Evolutionary conservation across 2,329 filamentous ascomycete genomes (phyloP).

Genomic region (Anthostomella pinea): DNA sequence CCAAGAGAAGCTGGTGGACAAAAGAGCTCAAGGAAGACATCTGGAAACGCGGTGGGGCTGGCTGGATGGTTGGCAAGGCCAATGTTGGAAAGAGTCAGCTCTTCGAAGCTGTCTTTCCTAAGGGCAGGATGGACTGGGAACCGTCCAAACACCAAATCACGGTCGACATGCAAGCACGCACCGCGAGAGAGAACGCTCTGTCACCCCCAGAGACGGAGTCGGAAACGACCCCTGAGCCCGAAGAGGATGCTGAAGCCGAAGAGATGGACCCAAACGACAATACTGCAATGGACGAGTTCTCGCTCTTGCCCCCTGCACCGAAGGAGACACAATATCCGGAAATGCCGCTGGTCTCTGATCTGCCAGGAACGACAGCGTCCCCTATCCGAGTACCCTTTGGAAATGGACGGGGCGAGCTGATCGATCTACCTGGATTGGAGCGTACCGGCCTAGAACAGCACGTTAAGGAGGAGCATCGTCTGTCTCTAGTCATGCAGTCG

Average conservation of each 20-base stretch:
- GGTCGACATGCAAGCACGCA: slow-evolving; percentile 29
- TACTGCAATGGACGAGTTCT: slow-evolving; percentile 37
- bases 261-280: slow-evolving; percentile 26
- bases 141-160: slow-evolving; percentile 37
- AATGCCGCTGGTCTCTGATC: slow-evolving; percentile 81
- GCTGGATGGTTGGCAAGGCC: slow-evolving; percentile 97
- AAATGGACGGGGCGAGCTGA: slow-evolving; percentile 79
- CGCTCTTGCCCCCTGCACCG: slow-evolving; percentile 74
- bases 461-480: slow-evolving; percentile 63
- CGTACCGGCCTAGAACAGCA: slow-evolving; percentile 70
- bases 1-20: slow-evolving; percentile 88
- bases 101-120: slow-evolving; percentile 84
- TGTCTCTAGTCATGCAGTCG: slow-evolving; percentile 73
- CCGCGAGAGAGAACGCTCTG: not conserved
- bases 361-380: slow-evolving; percentile 91
- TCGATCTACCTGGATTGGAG: slow-evolving; percentile 85
- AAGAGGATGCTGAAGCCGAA: slow-evolving; percentile 11
- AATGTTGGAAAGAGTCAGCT: slow-evolving; percentile 96
- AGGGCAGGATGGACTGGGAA: slow-evolving; percentile 53
- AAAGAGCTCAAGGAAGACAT: slow-evolving; percentile 82
- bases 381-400: slow-evolving; percentile 93
- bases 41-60: slow-evolving; percentile 75
- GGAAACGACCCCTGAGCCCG: not conserved
- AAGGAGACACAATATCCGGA: slow-evolving; percentile 71
- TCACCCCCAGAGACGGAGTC: not conserved